phyloP scores from a whole-genome alignment of 2,329 filamentous ascomycete genomes.

The Trichoderma hamatum region DNA sequence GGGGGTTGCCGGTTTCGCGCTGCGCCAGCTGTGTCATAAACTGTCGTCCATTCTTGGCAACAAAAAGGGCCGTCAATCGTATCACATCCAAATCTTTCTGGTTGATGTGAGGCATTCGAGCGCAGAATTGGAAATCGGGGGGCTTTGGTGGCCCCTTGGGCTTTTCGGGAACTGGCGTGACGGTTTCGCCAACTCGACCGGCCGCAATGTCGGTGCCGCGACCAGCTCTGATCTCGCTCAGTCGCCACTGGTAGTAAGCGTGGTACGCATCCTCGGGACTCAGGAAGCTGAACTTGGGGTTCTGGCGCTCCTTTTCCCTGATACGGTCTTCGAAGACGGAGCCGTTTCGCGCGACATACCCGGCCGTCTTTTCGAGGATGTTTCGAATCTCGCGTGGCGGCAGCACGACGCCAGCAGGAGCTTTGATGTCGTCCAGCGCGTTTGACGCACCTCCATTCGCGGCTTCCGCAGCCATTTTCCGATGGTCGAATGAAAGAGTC shows the following conservation, averaged over 20 bases:
- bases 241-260: conserved; percentile 86
- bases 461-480: conserved; percentile 40
- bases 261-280: conserved; percentile 80
- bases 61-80: conserved; percentile 82
- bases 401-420: conserved; percentile 80
- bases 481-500: background rate
- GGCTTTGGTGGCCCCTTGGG: conserved; percentile 84
- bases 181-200: conserved; percentile 69
- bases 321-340: conserved; percentile 79
- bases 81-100: conserved; percentile 83
- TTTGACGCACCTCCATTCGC: conserved; percentile 58
- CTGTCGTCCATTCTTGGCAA: conserved; percentile 86
- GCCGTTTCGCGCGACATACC: conserved; percentile 76
- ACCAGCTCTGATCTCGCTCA: conserved; percentile 82
- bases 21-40: conserved; percentile 91
- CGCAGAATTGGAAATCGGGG: conserved; percentile 87
- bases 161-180: conserved; percentile 54
- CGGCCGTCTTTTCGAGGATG: conserved; percentile 90
- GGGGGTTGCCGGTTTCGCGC: conserved; percentile 84
- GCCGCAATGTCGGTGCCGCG: conserved; percentile 78
- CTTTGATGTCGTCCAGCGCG: conserved; percentile 69
- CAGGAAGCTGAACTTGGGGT: conserved; percentile 92
- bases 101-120: conserved; percentile 95
- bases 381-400: conserved; percentile 86
- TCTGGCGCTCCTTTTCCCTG: conserved; percentile 78